Evolutionary conservation across 192 early-diverging fungal genomes (phyloP), one percentile per base, ranked within the genome.

Genomic region (Umbelopsis ramanniana): DNA sequence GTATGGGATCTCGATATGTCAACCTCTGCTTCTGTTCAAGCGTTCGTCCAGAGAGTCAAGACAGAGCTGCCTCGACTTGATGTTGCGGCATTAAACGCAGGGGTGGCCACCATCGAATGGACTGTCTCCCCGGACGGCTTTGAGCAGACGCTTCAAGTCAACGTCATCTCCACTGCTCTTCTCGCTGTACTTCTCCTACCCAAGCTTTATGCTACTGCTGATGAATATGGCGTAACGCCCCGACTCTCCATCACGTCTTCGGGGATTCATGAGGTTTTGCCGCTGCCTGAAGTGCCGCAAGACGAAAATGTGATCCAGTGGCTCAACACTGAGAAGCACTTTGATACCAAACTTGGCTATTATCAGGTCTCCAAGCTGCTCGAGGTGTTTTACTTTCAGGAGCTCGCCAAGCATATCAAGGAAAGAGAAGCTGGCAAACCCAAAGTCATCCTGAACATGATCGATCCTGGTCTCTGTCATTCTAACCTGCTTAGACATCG

Each of bases 61-160:
- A n/a, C 11, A 38, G 57, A 63, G 17, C 29, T 63, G 11, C 26
- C 35, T 37, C 57, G 57, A 22, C 19, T 63, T 8, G 57, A 63
- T 63, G 26, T 63, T 37, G 57, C 33, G 11, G 57, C 57, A 37
- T 33, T 63, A 12, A 63, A 63, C 12, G 57, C 57, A 2, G 57
- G 57, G 17, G 33, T 63, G 5, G 57, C 57, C 8, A 29, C 55
- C 15, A 35, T 35, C 6, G 24, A 26, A 29, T 60, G 55, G 55
- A 35, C 6, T 10, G 26, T 60, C 11, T 60, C 55, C 2, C 55
- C 24, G 4, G 55, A 60, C 19, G 55, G 55, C 10, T 60, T 35
- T 60, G 55, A 60, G 55, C 26, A 60, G 33, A 35, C 26, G 3
- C 55, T 60, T 60, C 55, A 60, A 60, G 55, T 60, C 55, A 60